Evolutionary conservation across 2,329 filamentous ascomycete genomes (phyloP), one percentile per base, ranked within the genome.

Genomic region (Sporothrix dimorphospora): DNA sequence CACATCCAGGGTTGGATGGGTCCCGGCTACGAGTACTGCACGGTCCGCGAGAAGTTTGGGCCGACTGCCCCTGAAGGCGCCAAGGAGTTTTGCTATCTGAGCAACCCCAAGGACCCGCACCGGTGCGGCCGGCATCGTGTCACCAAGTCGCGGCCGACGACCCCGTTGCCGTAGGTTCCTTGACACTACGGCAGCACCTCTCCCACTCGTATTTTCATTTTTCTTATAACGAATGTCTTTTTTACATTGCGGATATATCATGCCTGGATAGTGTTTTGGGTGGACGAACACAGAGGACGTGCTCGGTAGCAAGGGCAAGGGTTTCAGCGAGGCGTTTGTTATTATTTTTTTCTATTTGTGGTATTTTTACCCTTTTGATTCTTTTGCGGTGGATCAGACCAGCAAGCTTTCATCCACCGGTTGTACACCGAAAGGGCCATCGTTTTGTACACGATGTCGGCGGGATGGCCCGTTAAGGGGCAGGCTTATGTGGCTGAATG

Each of bases 1-100:
- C 89, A 91, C 78, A 84, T 91, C 76, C 83, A 83, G 76, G 83
- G 83, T 53, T 90, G 88, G 87, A 86, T 90, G 84, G 86, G 86
- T 71, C 80, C 82, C 51, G 82, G 79, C 24, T 80, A 83, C 73
- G 88, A 91, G 79, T 90, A 90, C 80, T 90, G 88, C 81, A 83
- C 82, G 72, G 86, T 90, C 75, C 86, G 84, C 77, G 83, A 87
- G 77, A 85, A 85, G 77, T 91, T 85, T 76, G 88, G 88, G 49
- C 80, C 81, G 21, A 80, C 79, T 11, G 86, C 88, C 0, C 79
- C 78, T 3, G 80, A 82, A 42, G 83, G 82, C 2, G 84, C 85
- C 7, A 84, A 83, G 77, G 78, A 81, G 30, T 85, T 84, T 71
- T 91, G 89, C 80, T 88, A 85, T 78, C 85, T 87, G 79, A 87